These are phyloP conservation scores for Gyromitra esculenta DNA, from an alignment of 2,329 filamentous ascomycete genomes.

Conservation along the genomic window DNA sequence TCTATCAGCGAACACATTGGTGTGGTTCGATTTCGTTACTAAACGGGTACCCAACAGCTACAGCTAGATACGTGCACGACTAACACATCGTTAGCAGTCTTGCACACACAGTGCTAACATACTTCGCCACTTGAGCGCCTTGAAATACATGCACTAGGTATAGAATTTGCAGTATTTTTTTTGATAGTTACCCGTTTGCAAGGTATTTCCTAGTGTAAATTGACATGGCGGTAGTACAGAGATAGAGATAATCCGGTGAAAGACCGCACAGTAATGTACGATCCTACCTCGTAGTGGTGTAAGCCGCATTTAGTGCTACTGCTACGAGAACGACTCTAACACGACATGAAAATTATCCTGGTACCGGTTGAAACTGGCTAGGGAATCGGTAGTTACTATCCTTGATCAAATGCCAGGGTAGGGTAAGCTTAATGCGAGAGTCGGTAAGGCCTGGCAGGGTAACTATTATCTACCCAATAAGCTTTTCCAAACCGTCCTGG, in stretches of 20 bases:
- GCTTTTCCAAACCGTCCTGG: too few species aligned
- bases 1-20: not conserved
- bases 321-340: not conserved
- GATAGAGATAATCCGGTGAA: not conserved
- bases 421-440: too few species aligned
- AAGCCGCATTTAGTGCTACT: not conserved
- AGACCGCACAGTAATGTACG: not conserved
- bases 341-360: not conserved
- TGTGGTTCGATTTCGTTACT: not conserved
- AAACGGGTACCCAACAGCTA: not conserved
- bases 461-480: too few species aligned
- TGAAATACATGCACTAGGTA: not conserved
- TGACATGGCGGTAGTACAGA: not conserved
- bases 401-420: too few species aligned
- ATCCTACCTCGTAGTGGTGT: not conserved
- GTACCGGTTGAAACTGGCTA: not conserved
- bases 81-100: not conserved
- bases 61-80: not conserved
- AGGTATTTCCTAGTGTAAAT: not conserved
- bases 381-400: not conserved
- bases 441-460: too few species aligned
- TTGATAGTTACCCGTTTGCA: not conserved
- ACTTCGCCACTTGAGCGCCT: not conserved
- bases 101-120: not conserved
- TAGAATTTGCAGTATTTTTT: too few species aligned